A percentile compares a stretch with the other conserved stretches of the same genome.
Conservation (phyloP, 2,329 filamentous ascomycete species). For the Hypoxylon rubiginosum region DNA sequence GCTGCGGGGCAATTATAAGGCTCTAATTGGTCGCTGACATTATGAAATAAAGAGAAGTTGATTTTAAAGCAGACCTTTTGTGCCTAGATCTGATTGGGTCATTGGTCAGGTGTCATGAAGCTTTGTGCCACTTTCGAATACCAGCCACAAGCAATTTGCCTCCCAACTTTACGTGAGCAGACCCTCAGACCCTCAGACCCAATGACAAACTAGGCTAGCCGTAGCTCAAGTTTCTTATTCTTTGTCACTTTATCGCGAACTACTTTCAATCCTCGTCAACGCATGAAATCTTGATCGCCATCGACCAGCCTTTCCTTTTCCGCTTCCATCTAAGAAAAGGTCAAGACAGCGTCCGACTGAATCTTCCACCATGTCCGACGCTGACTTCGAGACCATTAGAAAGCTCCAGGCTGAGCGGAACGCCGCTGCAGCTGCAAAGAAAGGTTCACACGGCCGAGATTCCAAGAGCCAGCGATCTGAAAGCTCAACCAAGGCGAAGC, state of each 20-base stretch:
- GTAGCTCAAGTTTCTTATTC: conserved; percentile 16
- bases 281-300: conserved; percentile 41
- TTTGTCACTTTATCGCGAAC: conserved; percentile 33
- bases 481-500: conserved; percentile 87
- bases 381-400: conserved; percentile 89
- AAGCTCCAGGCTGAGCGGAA: conserved; percentile 95
- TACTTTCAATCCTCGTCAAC: conserved; percentile 29
- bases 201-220: background rate
- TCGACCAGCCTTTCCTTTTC: conserved; percentile 31
- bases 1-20: no score
- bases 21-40: no score
- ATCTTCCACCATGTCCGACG: conserved; percentile 73
- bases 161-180: background rate
- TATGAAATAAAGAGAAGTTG: no score
- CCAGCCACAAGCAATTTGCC: conserved; percentile 25
- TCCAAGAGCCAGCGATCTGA: conserved; percentile 84
- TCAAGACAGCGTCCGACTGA: conserved; percentile 46
- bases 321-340: conserved; percentile 46
- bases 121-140: background rate
- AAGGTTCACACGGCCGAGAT: conserved; percentile 85
- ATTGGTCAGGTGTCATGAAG: background rate
- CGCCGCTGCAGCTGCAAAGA: conserved; percentile 80
- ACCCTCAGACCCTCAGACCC: background rate
- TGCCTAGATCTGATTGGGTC: no score
- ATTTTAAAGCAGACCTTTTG: no score